phyloP scores from a whole-genome alignment of 352 stramenopile species.

The Blastocystis sp. region DNA sequence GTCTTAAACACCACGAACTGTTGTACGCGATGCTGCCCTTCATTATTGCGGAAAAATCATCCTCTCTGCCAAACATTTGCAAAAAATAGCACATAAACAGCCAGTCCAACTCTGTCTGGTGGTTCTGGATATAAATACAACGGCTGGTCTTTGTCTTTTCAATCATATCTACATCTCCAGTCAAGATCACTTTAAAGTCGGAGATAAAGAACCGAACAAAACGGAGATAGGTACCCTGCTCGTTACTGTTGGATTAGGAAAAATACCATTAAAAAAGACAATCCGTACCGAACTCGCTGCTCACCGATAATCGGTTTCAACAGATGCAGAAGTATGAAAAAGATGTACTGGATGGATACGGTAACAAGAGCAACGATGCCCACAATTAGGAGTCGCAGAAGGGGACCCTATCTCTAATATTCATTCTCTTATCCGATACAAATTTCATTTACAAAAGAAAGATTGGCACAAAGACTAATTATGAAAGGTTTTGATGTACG shows the following conservation, averaged over 20 bases:
- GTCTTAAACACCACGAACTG: neutral
- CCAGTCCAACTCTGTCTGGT: constrained; percentile 54
- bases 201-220: constrained; percentile 54
- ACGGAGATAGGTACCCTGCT: constrained; percentile 7
- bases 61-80: constrained; percentile 40
- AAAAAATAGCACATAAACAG: constrained; percentile 43
- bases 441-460: constrained; percentile 16
- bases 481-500: too few relatives aligned
- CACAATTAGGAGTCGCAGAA: neutral
- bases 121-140: constrained; percentile 40
- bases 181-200: constrained; percentile 51
- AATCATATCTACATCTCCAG: constrained; percentile 44
- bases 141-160: constrained; percentile 37
- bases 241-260: neutral
- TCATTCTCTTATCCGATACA: neutral
- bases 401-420: neutral
- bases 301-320: neutral
- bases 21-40: neutral
- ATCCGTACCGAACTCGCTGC: neutral
- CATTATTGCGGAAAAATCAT: constrained; percentile 42
- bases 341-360: neutral
- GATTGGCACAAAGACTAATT: neutral
- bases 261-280: constrained; percentile 26
- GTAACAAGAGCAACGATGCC: neutral
- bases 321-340: neutral